Evolutionary conservation across 176 grass and related monocot species (phyloP).

Genomic region (Raddia guianensis): DNA sequence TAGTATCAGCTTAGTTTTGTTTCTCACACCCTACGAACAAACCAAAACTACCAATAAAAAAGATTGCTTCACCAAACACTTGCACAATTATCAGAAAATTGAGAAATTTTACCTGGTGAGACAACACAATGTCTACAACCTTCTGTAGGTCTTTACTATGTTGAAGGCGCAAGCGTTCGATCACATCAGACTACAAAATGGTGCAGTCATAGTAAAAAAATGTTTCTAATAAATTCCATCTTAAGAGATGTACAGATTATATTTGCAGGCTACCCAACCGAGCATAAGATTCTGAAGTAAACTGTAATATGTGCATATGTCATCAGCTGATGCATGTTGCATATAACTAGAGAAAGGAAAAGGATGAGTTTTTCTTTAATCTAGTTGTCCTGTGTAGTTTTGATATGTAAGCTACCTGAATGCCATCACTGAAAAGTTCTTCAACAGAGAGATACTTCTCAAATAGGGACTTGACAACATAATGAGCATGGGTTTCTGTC

Average conservation of each 20-base stretch:
- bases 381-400: slow-evolving; percentile 2
- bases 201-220: not conserved
- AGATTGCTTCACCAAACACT: slow-evolving; percentile 33
- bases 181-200: slow-evolving; percentile 77
- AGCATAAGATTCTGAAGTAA: not conserved
- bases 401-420: slow-evolving; percentile 61
- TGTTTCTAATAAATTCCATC: not conserved
- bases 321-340: not conserved
- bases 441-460: slow-evolving; percentile 88
- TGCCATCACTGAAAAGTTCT: slow-evolving; percentile 90
- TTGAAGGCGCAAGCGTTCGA: slow-evolving; percentile 78
- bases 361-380: slow-evolving; percentile 8
- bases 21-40: slow-evolving; percentile 78
- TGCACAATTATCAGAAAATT: slow-evolving; percentile 17
- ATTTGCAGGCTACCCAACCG: not conserved
- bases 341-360: slow-evolving; percentile 4
- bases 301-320: slow-evolving; percentile 3
- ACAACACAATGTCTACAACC: slow-evolving; percentile 90
- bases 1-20: slow-evolving; percentile 87
- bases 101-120: slow-evolving; percentile 85
- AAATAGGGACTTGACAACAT: slow-evolving; percentile 84
- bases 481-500: slow-evolving; percentile 85
- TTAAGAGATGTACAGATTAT: slow-evolving; percentile 3
- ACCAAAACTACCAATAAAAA: slow-evolving; percentile 32
- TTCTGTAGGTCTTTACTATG: slow-evolving; percentile 82